Evolutionary conservation across 2,329 filamentous ascomycete species (phyloP).

Genomic region (Teratosphaeria pseudoeucalypti): DNA sequence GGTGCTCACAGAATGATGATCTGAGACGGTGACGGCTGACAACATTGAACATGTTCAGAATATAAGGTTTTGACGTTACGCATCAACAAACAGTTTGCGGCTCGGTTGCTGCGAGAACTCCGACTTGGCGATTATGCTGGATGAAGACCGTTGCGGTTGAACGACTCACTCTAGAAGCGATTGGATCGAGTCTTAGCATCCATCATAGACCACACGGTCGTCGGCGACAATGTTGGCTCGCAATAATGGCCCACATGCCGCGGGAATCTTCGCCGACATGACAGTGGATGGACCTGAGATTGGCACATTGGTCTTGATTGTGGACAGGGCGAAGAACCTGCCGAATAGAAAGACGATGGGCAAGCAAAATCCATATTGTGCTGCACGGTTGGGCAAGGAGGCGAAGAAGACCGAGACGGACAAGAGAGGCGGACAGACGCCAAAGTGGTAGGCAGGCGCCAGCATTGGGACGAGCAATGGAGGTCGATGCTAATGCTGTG

Average conservation of each 20-base stretch:
- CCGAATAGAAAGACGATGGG: constrained; percentile 96
- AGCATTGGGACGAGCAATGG: constrained; percentile 1
- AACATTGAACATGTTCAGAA: background rate
- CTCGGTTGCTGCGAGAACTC: background rate
- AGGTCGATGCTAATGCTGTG: constrained; percentile 2
- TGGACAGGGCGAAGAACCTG: constrained; percentile 93
- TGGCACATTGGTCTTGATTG: constrained; percentile 80
- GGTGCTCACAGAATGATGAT: background rate
- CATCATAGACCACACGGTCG: background rate
- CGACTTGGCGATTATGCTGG: background rate
- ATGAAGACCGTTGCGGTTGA: background rate
- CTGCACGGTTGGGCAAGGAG: constrained; percentile 85
- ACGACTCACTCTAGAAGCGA: background rate
- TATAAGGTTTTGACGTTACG: background rate
- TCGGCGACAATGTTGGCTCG: constrained; percentile 1
- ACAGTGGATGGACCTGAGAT: constrained; percentile 86
- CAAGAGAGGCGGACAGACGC: constrained; percentile 87
- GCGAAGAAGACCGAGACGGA: constrained; percentile 96
- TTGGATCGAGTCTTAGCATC: background rate
- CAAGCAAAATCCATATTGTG: constrained; percentile 97
- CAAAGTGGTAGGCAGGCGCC: constrained; percentile 62
- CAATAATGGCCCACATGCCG: constrained; percentile 50
- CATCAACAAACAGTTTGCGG: background rate
- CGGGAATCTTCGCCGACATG: constrained; percentile 92
- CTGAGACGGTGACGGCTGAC: background rate